Evolutionary conservation across 2,329 filamentous ascomycete species (phyloP), one percentile per base, ranked within the genome.

Genomic region (Mycocentrospora acerina): DNA sequence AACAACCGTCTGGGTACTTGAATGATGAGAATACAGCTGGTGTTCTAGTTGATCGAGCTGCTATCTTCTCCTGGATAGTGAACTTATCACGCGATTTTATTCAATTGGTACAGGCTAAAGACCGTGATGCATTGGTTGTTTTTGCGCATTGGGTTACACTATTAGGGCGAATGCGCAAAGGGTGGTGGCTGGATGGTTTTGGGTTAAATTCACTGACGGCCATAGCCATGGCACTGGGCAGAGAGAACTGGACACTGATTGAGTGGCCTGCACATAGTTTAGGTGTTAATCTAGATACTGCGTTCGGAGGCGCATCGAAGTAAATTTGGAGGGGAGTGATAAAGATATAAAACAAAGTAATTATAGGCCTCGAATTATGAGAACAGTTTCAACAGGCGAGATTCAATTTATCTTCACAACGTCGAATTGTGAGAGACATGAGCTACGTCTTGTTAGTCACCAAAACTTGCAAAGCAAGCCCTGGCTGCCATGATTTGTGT

Each of bases 141-240:
- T 41, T 70, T 7, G 67, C 66, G 8, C 58, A 70, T 35, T 70
- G 62, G 35, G 67, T 64, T 13, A 53, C 69, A 4, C 40, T 71
- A 10, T 52, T 64, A 1, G 61, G 61, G 1, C 42, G 63, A 14
- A 55, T 64, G 7, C 41, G 61, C 12, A 60, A 60, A 15, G 56
- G 64, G 7, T 66, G 63, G 63, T 66, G 62, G 62, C 36, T 66
- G 4, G 62, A 66, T 27, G 61, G 60, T 0, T 31, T 66, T 5
- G 62, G 62, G 4, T 50, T 54, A 4, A 55, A 62, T 26, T 56
- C 64, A 25, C 51, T 65, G 9, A 60, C 51, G n/a, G 56, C 59
- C n/a, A 53, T 62, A 24, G 62, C 60, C 3, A 59, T 63, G 53
- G 57, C 55, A 5, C 30, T 66, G 19, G 60, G 62, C 1, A 37